Base-by-base conservation (phyloP, 345 rosid genomes). In the Lepidium didymum region DNA sequence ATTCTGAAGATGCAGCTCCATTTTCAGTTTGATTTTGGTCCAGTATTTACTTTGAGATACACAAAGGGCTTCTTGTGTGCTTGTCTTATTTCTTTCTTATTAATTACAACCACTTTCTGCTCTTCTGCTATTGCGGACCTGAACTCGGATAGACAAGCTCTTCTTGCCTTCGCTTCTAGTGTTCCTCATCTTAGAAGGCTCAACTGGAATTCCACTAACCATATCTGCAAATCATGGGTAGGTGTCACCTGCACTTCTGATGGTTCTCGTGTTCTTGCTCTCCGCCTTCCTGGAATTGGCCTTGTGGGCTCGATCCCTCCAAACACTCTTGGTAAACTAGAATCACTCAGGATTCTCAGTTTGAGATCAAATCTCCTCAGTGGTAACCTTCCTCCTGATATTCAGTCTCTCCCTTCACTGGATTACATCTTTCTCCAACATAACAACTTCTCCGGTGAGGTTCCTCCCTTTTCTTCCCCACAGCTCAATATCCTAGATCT, bases 271-370 rank as follows among this genome's bases (percentile, higher is more conserved):
- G 92, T 93, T 73, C 57, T 70, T 11, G 70, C 77, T 61, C 83
- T 93, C 19, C 91, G 84, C 25, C 81, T 88, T 19, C 98, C 98
- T 18, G 97, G 82, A 14, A 62, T 56, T 76, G 96, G 95, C n/a
- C 88, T 93, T 6, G 56, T 79, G 13, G 87, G 98, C 14, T 18
- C 55, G 33, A 82, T 93, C 53, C 98, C 97, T 10, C 42, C 81
- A 15, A 79, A 76, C 64, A 88, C 85, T 11, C 78, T 93, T 10
- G 95, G 95, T 54, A 90, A 86, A 78, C 82, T 93, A 60, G 86
- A 86, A 37, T 67, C 79, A 31, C 84, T 90, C 8, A 81, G 47
- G 57, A 72, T 70, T 69, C 85, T 90, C 57, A 90, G 97, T 71
- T 80, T 93, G 56, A 81, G 85, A 14, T 83, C 74, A 76, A 93